Conservation (phyloP, 2,329 filamentous ascomycete genomes). For the Aspergillus fijiensis region DNA sequence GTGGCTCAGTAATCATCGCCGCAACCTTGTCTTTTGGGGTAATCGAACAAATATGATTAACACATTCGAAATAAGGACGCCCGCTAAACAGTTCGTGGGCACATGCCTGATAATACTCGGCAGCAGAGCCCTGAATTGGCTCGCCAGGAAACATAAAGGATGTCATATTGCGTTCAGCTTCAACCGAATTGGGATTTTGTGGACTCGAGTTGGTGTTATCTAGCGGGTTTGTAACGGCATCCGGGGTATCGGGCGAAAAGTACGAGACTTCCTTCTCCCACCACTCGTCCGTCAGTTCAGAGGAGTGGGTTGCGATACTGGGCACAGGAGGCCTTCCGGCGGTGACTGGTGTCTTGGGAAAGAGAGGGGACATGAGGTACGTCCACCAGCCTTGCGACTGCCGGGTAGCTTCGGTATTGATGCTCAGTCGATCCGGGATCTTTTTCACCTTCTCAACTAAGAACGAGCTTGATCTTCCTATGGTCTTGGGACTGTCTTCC, state of each 20-base stretch:
- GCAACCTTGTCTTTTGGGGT: conserved; percentile 27
- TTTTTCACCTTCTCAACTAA: conserved; percentile 32
- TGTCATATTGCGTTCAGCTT: neutral
- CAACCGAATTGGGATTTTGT: conserved; percentile 1
- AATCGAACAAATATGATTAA: conserved; percentile 44
- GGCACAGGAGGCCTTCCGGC: conserved; percentile 29
- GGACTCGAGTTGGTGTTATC: conserved; percentile 14
- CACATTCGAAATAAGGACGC: conserved; percentile 45
- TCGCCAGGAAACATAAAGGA: conserved; percentile 29
- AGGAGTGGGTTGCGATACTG: conserved; percentile 19
- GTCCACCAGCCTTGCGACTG: conserved; percentile 54
- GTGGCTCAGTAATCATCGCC: conserved; percentile 8
- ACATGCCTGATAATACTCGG: conserved; percentile 48
- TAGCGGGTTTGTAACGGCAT: conserved; percentile 18
- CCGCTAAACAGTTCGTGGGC: conserved; percentile 45
- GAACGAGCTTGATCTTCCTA: conserved; percentile 21
- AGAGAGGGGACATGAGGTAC: conserved; percentile 46
- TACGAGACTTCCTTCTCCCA: conserved; percentile 31
- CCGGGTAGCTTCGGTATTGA: conserved; percentile 40
- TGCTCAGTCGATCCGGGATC: conserved; percentile 33
- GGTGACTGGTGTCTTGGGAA: conserved; percentile 32
- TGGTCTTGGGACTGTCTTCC: conserved; percentile 25
- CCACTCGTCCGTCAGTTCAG: conserved; percentile 26
- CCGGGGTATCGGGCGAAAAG: conserved; percentile 33
- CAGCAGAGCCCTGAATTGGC: conserved; percentile 35